Evolutionary conservation across 495 filamentous ascomycete species (phyloP).

Genomic region (Parmelia sp.): DNA sequence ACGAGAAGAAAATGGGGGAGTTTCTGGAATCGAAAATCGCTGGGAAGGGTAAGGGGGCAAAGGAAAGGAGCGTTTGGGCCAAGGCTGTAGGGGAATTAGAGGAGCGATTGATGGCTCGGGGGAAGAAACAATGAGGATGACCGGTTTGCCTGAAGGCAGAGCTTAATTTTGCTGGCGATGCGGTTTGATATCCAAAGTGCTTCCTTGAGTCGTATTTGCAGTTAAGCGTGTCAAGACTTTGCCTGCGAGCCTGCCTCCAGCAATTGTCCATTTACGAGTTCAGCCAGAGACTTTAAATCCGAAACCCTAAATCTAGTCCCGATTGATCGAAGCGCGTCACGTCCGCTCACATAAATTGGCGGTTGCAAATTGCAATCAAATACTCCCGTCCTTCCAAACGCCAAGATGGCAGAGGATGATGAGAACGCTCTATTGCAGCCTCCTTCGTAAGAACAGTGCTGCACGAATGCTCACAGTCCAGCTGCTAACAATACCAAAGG

Average conservation of each 20-base stretch:
- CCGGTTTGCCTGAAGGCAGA: no score
- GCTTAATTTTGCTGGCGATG: no score
- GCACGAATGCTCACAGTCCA: not conserved
- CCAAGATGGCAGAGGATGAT: conserved; percentile 11
- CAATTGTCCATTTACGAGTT: no score
- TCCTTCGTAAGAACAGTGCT: conserved; percentile 10
- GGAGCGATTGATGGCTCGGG: conserved; percentile 48
- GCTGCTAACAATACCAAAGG: conserved; percentile 27
- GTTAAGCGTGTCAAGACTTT: no score
- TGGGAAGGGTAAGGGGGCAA: conserved; percentile 24
- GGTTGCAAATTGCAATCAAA: not conserved
- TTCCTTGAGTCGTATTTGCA: no score
- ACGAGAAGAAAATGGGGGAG: conserved; percentile 55
- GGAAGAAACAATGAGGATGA: conserved; percentile 36
- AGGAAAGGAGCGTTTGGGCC: conserved; percentile 45
- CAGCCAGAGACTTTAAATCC: no score
- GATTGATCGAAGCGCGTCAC: not conserved
- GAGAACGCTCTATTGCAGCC: conserved; percentile 13
- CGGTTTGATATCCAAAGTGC: no score
- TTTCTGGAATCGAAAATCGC: conserved; percentile 45
- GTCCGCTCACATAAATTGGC: not conserved
- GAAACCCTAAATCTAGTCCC: not conserved
- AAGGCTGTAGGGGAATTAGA: conserved; percentile 51
- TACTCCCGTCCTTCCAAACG: not conserved
- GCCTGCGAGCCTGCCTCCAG: no score